Conservation (phyloP, 2,329 filamentous ascomycete species). For the Fusarium sp. region DNA sequence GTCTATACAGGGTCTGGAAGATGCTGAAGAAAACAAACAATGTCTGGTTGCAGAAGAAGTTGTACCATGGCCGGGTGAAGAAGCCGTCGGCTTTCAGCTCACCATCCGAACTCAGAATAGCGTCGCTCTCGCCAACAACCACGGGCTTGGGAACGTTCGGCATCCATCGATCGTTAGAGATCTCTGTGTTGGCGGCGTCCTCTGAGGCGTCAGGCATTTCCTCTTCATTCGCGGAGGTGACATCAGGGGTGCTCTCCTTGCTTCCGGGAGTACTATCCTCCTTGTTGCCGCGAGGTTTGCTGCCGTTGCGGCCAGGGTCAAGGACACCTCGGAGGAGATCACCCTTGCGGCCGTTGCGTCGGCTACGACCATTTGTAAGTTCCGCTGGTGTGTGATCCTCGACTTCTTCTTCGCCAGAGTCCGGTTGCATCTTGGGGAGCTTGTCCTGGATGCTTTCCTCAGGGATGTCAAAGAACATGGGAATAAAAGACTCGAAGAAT, state of each 20-base stretch:
- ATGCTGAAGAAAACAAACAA: slow-evolving; percentile 96
- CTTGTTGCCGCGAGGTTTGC: slow-evolving; percentile 76
- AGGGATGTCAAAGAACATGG: slow-evolving; percentile 79
- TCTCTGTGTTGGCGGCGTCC: slow-evolving; percentile 69
- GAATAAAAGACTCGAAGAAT: slow-evolving; percentile 81
- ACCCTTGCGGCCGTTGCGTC: slow-evolving; percentile 80
- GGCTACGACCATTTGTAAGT: slow-evolving; percentile 73
- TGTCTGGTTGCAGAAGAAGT: slow-evolving; percentile 90
- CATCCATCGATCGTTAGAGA: slow-evolving; percentile 73
- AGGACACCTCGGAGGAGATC: slow-evolving; percentile 88
- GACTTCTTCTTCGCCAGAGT: slow-evolving; percentile 80
- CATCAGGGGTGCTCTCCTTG: slow-evolving; percentile 89
- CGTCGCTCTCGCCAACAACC: slow-evolving; percentile 64
- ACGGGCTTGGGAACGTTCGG: slow-evolving; percentile 68
- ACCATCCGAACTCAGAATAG: slow-evolving; percentile 66
- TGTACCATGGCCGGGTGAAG: slow-evolving; percentile 83
- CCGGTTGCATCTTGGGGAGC: slow-evolving; percentile 75
- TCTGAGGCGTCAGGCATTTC: slow-evolving; percentile 74
- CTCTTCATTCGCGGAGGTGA: slow-evolving; percentile 80
- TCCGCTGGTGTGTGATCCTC: slow-evolving; percentile 79
- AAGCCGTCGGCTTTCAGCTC: slow-evolving; percentile 81
- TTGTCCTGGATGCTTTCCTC: slow-evolving; percentile 75
- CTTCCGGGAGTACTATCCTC: slow-evolving; percentile 84
- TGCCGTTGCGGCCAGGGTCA: slow-evolving; percentile 78
- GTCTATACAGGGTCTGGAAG: slow-evolving; percentile 89